phyloP scores from a whole-genome alignment of 768 basidiomycete genomes.

The Boletus tylopilopsis region DNA sequence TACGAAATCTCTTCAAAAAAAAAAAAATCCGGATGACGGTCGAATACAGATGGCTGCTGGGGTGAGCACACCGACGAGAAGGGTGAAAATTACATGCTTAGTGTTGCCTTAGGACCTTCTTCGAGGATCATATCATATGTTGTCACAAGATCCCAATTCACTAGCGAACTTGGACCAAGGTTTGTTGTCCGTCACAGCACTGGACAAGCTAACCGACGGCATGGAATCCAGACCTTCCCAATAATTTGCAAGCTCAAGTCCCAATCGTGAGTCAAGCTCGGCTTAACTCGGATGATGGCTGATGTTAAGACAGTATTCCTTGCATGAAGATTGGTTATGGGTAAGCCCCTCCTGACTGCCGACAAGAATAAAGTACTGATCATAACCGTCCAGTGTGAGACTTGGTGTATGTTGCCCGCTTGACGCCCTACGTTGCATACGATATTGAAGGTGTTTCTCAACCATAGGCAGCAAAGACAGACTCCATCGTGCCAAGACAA shows the following conservation, averaged over 20 bases:
- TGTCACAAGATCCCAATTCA: conserved; percentile 93
- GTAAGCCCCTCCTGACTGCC: conserved; percentile 38
- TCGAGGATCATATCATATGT: conserved; percentile 85
- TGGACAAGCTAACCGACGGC: background rate
- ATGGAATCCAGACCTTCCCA: conserved; percentile 72
- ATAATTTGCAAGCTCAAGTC: conserved; percentile 87
- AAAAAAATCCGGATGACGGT: no score
- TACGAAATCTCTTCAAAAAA: no score
- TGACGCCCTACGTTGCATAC: background rate
- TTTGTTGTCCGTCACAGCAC: conserved; percentile 20
- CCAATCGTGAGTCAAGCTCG: conserved; percentile 77
- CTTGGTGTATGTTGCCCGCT: conserved; percentile 74
- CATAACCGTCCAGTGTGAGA: conserved; percentile 72
- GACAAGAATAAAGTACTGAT: conserved; percentile 4
- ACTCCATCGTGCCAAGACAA: conserved; percentile 76
- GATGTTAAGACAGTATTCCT: conserved; percentile 57
- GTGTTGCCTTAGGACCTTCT: conserved; percentile 62
- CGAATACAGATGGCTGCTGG: conserved; percentile 50
- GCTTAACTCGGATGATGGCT: background rate
- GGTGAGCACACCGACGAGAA: conserved; percentile 31
- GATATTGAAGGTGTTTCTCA: background rate
- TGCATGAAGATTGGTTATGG: conserved; percentile 96
- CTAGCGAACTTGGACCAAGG: conserved; percentile 95
- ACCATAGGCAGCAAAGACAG: conserved; percentile 74
- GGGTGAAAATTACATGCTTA: background rate